Conservation (phyloP, 305 asterid genomes). For the Rubia peregrina region DNA sequence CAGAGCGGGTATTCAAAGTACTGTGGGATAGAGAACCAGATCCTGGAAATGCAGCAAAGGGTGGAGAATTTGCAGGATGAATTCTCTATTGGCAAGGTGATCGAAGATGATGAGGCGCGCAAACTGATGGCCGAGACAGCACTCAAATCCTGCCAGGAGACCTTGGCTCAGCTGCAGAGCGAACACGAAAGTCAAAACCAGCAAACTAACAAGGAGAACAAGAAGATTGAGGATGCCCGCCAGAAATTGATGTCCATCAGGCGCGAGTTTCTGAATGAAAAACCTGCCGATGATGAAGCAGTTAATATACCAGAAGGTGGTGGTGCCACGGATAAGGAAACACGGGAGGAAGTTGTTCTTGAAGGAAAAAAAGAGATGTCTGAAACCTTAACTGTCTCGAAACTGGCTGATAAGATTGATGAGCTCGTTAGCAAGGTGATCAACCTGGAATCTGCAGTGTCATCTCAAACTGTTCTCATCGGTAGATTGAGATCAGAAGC, state of each 20-base stretch:
- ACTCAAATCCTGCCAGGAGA: slow-evolving; percentile 67
- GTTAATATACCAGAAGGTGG: background rate
- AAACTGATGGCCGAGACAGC: slow-evolving; percentile 87
- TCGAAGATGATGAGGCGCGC: slow-evolving; percentile 82
- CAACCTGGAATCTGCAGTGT: slow-evolving; percentile 57
- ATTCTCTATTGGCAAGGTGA: slow-evolving; percentile 43
- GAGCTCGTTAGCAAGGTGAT: slow-evolving; percentile 68
- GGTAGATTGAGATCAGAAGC: slow-evolving; percentile 56
- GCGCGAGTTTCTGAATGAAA: slow-evolving; percentile 24
- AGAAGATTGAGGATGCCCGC: slow-evolving; percentile 55
- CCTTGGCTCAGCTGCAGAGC: slow-evolving; percentile 51
- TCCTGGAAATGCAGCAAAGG: slow-evolving; percentile 58
- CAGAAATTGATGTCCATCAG: slow-evolving; percentile 39
- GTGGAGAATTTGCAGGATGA: slow-evolving; percentile 65
- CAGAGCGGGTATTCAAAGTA: slow-evolving; percentile 59
- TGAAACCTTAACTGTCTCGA: slow-evolving; percentile 46
- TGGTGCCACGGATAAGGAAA: background rate
- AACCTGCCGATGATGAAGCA: background rate
- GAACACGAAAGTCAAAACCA: slow-evolving; percentile 43
- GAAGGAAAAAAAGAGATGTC: slow-evolving; percentile 26
- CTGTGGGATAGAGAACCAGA: slow-evolving; percentile 69
- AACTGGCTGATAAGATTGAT: slow-evolving; percentile 78
- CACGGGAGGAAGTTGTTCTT: slow-evolving; percentile 14
- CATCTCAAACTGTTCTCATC: slow-evolving; percentile 68
- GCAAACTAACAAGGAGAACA: slow-evolving; percentile 53